Evolutionary conservation across 2,329 filamentous ascomycete genomes (phyloP).

Genomic region (Neoarthrinium moseri): DNA sequence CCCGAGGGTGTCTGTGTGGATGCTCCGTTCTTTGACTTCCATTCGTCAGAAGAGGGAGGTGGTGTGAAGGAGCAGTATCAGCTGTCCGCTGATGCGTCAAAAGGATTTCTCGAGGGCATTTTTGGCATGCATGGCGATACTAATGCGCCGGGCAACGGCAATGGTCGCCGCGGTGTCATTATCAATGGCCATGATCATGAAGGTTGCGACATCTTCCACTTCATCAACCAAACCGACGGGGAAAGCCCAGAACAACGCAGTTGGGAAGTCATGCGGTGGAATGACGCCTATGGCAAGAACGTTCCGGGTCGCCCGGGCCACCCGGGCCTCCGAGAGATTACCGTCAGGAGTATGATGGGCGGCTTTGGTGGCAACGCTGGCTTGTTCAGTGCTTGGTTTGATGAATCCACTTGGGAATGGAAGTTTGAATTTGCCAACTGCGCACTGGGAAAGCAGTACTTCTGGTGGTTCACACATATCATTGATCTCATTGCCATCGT

Average conservation of each 20-base stretch:
- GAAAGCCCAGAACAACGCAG: constrained; percentile 35
- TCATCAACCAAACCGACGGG: constrained; percentile 61
- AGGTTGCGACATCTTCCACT: constrained; percentile 89
- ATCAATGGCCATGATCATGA: constrained; percentile 94
- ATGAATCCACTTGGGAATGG: constrained; percentile 72
- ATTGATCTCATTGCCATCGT: constrained; percentile 55
- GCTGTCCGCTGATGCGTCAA: constrained; percentile 69
- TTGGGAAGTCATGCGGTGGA: constrained; percentile 52
- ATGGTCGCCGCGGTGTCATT: constrained; percentile 73
- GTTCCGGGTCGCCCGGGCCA: constrained; percentile 41
- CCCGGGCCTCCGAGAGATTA: constrained; percentile 80
- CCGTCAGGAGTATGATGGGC: constrained; percentile 98
- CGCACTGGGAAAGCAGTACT: constrained; percentile 78
- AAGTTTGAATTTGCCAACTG: constrained; percentile 78
- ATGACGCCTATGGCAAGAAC: constrained; percentile 37
- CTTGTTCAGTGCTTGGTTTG: constrained; percentile 86
- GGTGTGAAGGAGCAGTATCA: constrained; percentile 91
- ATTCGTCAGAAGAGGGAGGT: constrained; percentile 60
- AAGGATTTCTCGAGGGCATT: constrained; percentile 78
- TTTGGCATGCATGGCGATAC: constrained; percentile 71
- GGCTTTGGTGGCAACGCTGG: constrained; percentile 91
- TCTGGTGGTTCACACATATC: constrained; percentile 91
- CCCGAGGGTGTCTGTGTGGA: constrained; percentile 79
- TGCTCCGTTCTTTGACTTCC: constrained; percentile 78
- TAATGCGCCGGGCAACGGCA: constrained; percentile 57